Evolutionary conservation across 2,329 filamentous ascomycete species (phyloP), one percentile per base, ranked within the genome.

Genomic region (Chrysoporthe cubensis): DNA sequence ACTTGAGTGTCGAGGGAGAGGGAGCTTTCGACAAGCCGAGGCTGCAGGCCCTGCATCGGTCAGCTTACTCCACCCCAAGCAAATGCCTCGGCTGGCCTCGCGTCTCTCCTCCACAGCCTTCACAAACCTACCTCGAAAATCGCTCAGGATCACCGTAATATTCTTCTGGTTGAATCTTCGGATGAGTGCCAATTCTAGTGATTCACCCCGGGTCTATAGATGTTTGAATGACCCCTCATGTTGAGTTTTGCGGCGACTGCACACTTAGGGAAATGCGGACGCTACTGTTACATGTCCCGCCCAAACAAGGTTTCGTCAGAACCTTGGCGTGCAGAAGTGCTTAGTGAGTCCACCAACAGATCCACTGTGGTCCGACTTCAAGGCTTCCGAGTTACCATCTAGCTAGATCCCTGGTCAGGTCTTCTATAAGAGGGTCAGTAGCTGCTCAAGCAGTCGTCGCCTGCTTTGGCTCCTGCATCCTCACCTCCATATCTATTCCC

Each of bases 1-100:
- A 26, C 26, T 40, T 40, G 37, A 9, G 5, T 40, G 37, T 40
- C 37, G 9, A 40, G 37, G 37, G 9, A 40, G 37, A 40, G 37
- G 37, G 37, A 9, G 37, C 37, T 16, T 34, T 54, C 13, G 50
- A 34, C 26, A 54, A 32, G 50, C 50, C 50, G 50, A 54, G 50
- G 50, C 50, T 54, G 50, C 50, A 2, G 14, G 1, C 50, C 50
- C 50, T 54, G 50, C 50, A 54, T 34, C 13, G 50, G 21, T 54
- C 4, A 13, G 50, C 21, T 21, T 26, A 26, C 26, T 26, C 16
- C 13, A 13, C 32, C 9, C 16, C 6, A 32, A 40, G 34, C 18
- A 40, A 34, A 57, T 57, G 54, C 54, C 54, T 57, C 54, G 54
- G 54, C 34, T 32, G 34, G 34, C 34, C 32, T 57, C 54, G 16